Conservation (phyloP, 2,329 filamentous ascomycete species). For the Hypoxylon sp. region DNA sequence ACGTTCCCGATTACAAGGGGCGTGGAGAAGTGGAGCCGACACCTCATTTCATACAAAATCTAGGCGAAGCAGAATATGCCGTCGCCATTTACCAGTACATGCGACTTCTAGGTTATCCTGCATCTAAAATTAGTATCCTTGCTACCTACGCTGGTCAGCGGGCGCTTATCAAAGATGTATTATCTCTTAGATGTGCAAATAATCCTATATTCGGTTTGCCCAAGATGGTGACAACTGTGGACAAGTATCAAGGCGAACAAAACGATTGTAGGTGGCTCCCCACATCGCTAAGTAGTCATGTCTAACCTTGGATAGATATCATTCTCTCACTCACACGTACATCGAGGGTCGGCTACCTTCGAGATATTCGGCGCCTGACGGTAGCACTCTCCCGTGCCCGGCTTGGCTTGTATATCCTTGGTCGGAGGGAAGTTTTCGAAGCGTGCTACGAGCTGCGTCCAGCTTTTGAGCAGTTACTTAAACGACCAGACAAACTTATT, state of each 20-base stretch:
- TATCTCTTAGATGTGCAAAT: constrained; percentile 84
- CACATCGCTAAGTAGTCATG: background rate
- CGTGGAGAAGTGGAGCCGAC: constrained; percentile 89
- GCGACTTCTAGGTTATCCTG: constrained; percentile 93
- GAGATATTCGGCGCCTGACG: constrained; percentile 92
- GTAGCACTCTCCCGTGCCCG: constrained; percentile 94
- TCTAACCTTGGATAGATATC: constrained; percentile 73
- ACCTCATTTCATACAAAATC: constrained; percentile 95
- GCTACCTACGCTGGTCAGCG: constrained; percentile 95
- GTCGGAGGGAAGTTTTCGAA: constrained; percentile 89
- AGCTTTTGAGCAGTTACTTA: constrained; percentile 84
- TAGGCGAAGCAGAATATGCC: constrained; percentile 96
- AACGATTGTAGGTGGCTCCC: constrained; percentile 86
- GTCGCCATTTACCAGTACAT: constrained; percentile 98
- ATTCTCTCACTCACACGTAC: constrained; percentile 95
- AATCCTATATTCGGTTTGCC: constrained; percentile 91
- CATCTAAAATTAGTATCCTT: constrained; percentile 85
- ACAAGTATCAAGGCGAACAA: constrained; percentile 99
- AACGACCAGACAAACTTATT: constrained; percentile 84
- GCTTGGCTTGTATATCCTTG: constrained; percentile 91
- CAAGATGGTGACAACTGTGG: constrained; percentile 91
- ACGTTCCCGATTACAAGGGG: constrained; percentile 94
- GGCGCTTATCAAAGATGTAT: constrained; percentile 88
- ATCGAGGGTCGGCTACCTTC: constrained; percentile 88
- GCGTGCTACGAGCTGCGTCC: constrained; percentile 88